Evolutionary conservation across 148 eudicot species (phyloP).

Genomic region (Nepenthes gracilis): DNA sequence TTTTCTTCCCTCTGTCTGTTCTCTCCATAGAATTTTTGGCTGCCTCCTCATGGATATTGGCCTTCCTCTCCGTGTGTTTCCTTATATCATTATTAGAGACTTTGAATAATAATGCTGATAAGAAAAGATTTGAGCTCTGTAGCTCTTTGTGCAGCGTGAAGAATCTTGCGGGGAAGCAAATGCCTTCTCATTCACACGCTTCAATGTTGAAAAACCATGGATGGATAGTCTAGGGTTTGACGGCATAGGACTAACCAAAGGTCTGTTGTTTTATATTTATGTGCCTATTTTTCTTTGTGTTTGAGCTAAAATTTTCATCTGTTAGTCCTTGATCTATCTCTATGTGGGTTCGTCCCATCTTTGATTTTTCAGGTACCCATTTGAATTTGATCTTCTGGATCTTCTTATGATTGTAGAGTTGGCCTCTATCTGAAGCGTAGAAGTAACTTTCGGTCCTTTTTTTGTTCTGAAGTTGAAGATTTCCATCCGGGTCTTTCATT

Average conservation of each 20-base stretch:
- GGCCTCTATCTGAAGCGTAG: background rate
- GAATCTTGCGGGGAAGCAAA: constrained; percentile 11
- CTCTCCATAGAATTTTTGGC: no score
- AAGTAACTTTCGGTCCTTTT: constrained; percentile 7
- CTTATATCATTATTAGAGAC: no score
- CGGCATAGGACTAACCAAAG: constrained; percentile 18
- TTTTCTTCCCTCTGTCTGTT: constrained; percentile 4
- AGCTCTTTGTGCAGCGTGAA: background rate
- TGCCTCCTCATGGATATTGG: no score
- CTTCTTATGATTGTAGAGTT: background rate
- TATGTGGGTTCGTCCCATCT: constrained; percentile 11
- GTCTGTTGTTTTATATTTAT: constrained; percentile 23
- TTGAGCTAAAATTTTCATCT: constrained; percentile 4
- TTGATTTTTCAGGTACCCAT: constrained; percentile 9
- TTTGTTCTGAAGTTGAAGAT: background rate
- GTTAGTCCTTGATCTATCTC: constrained; percentile 22
- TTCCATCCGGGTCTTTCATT: background rate
- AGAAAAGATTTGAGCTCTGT: no score
- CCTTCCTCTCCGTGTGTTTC: no score
- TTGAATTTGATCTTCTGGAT: constrained; percentile 7
- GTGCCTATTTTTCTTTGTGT: background rate
- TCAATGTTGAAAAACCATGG: constrained; percentile 12
- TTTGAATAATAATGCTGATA: no score
- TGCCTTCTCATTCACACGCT: constrained; percentile 46
- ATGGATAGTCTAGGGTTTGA: constrained; percentile 36